phyloP scores from a whole-genome alignment of 192 early-diverging fungal genomes.

The Chytriomyces hyalinus region DNA sequence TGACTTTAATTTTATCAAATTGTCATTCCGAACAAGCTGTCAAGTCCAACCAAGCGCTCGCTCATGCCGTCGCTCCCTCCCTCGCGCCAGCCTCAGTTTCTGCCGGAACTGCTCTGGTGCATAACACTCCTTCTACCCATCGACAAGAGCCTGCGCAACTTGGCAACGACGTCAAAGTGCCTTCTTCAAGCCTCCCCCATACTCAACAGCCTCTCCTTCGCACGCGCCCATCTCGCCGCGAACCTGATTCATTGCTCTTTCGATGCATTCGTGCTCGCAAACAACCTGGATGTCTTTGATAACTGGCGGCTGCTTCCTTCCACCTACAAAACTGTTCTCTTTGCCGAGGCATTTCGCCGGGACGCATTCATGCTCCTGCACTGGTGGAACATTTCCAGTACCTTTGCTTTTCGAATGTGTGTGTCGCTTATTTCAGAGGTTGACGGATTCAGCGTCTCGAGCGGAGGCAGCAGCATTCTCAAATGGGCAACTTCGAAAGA shows the following conservation, averaged over 20 bases:
- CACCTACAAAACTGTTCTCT: background rate
- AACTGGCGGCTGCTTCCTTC: background rate
- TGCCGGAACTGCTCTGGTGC: background rate
- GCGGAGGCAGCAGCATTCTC: background rate
- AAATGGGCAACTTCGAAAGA: background rate
- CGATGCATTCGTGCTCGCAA: background rate
- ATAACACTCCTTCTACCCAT: background rate
- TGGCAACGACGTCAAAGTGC: background rate
- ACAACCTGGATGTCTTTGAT: background rate
- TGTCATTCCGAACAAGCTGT: no score
- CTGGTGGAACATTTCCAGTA: background rate
- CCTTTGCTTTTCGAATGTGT: background rate
- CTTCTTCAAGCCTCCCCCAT: background rate
- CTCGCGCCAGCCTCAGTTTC: background rate
- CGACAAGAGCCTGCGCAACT: background rate
- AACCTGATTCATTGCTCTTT: background rate
- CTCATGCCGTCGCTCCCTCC: no score
- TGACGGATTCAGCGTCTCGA: background rate
- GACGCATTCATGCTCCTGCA: constrained; percentile 1
- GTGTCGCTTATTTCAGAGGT: background rate
- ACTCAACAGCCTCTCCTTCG: background rate
- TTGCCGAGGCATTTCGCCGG: background rate
- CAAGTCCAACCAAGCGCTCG: no score
- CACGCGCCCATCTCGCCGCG: background rate
- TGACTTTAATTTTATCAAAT: no score